These are phyloP conservation scores for Leptographium radiaticola DNA, from an alignment of 2,329 filamentous ascomycete genomes.

Conservation along the genomic window DNA sequence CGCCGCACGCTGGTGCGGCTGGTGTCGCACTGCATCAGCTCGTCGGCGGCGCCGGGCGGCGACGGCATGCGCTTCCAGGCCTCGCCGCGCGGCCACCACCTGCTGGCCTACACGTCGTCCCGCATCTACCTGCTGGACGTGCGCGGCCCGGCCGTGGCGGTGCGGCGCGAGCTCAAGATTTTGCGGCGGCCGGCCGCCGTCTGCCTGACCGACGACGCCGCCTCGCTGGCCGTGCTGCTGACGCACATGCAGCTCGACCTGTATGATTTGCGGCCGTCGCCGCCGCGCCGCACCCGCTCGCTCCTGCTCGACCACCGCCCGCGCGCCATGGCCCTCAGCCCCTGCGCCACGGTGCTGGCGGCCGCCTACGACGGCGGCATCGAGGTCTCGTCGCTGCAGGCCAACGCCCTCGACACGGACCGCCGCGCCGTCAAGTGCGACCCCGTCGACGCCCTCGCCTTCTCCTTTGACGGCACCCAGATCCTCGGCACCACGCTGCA, in stretches of 20 bases:
- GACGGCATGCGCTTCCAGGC: conserved; percentile 78
- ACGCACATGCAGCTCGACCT: conserved; percentile 75
- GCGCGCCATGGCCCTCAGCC: conserved; percentile 65
- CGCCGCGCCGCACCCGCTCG: conserved; percentile 59
- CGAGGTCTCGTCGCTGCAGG: conserved; percentile 65
- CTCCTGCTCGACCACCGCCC: conserved; percentile 69
- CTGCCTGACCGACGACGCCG: conserved; percentile 68
- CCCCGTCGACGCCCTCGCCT: conserved; percentile 58
- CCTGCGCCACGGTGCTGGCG: conserved; percentile 68
- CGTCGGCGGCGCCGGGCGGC: conserved; percentile 67
- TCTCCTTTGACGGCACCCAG: conserved; percentile 67
- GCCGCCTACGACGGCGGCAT: conserved; percentile 82
- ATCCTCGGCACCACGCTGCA: conserved; percentile 62
- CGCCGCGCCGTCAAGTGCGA: conserved; percentile 68
- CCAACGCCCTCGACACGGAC: conserved; percentile 50
- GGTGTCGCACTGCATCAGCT: conserved; percentile 72
- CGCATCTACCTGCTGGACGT: conserved; percentile 69
- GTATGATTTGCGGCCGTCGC: conserved; percentile 55
- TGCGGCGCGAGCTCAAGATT: conserved; percentile 70
- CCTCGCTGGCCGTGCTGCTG: conserved; percentile 64
- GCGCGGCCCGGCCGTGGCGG: conserved; percentile 41
- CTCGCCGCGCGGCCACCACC: conserved; percentile 59
- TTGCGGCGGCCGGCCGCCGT: conserved; percentile 61
- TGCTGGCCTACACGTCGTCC: conserved; percentile 76
- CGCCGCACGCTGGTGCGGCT: conserved; percentile 61